Conservation (phyloP, 1,284 basidiomycete genomes). For the Rhizoctonia solani region DNA sequence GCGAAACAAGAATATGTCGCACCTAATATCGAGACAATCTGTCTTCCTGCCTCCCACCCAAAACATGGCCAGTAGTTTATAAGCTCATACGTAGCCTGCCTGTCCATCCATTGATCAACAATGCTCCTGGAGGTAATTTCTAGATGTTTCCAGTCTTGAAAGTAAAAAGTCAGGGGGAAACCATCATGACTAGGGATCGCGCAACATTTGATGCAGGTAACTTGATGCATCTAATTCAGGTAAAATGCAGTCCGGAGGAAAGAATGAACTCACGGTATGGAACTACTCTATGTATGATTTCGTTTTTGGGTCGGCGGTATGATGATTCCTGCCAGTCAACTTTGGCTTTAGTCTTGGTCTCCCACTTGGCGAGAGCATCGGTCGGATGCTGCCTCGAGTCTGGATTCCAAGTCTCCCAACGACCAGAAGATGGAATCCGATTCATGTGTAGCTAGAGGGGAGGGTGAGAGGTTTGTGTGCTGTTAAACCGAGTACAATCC, state of each 20-base stretch:
- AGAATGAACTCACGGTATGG: not conserved
- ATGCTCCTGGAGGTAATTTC: not conserved
- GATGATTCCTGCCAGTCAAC: not conserved
- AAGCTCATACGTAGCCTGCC: not conserved
- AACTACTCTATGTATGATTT: not conserved
- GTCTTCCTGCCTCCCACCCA: not conserved
- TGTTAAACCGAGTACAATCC: too few relatives aligned
- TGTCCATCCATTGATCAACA: not conserved
- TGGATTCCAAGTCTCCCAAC: not conserved
- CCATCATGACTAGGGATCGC: not conserved
- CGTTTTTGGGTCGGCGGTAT: not conserved
- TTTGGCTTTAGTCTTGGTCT: not conserved
- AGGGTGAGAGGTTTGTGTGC: not conserved
- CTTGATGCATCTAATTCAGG: not conserved
- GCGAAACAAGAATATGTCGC: not conserved
- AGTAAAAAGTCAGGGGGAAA: not conserved
- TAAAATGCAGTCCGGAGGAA: not conserved
- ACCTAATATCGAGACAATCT: not conserved
- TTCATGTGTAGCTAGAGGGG: not conserved
- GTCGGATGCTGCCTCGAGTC: not conserved
- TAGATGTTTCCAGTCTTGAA: not conserved
- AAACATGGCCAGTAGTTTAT: not conserved
- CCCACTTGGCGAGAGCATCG: slow-evolving; percentile 11
- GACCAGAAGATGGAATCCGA: not conserved
- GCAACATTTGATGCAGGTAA: not conserved